phyloP scores from a whole-genome alignment of 1,284 basidiomycete species.

The Ustilago crameri region DNA sequence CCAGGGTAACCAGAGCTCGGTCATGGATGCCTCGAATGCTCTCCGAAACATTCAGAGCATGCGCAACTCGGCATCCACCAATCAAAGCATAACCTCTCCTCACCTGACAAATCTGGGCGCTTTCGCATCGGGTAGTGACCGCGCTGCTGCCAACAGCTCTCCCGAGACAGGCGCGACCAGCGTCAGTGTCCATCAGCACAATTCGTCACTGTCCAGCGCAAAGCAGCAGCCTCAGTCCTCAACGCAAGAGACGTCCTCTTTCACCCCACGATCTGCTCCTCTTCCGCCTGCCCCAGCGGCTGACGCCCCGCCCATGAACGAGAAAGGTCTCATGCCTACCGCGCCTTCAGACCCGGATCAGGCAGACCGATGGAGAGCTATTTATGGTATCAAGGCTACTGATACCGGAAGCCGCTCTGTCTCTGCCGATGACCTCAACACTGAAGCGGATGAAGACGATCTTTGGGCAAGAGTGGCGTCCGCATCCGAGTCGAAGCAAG shows the following conservation, averaged over 20 bases:
- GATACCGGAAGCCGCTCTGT: slow-evolving; percentile 31
- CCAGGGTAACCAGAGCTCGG: slow-evolving; percentile 14
- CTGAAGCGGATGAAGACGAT: slow-evolving; percentile 44
- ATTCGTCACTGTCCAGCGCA: slow-evolving; percentile 18
- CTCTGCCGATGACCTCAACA: slow-evolving; percentile 27
- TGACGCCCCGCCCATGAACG: slow-evolving; percentile 9
- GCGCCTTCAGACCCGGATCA: slow-evolving; percentile 37
- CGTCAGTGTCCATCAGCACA: slow-evolving; percentile 31
- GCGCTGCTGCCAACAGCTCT: slow-evolving; percentile 23
- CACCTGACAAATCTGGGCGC: slow-evolving; percentile 10
- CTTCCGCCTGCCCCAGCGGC: slow-evolving; percentile 4
- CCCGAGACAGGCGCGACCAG: slow-evolving; percentile 37
- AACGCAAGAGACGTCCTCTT: slow-evolving; percentile 9
- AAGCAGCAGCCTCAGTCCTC: slow-evolving; percentile 16
- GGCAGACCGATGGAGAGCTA: slow-evolving; percentile 41
- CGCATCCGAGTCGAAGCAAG: slow-evolving; percentile 3
- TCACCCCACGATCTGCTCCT: slow-evolving; percentile 26
- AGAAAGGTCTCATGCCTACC: slow-evolving; percentile 27
- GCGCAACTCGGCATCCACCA: slow-evolving; percentile 35
- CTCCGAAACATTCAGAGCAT: slow-evolving; percentile 26
- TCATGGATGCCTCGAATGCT: slow-evolving; percentile 34
- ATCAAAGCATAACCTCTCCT: slow-evolving; percentile 23
- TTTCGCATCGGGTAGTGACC: slow-evolving; percentile 32
- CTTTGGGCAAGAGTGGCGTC: slow-evolving; percentile 57
- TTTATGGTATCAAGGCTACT: slow-evolving; percentile 37